Base-by-base conservation (phyloP, 768 basidiomycete species). In the Boletus coccyginus region DNA sequence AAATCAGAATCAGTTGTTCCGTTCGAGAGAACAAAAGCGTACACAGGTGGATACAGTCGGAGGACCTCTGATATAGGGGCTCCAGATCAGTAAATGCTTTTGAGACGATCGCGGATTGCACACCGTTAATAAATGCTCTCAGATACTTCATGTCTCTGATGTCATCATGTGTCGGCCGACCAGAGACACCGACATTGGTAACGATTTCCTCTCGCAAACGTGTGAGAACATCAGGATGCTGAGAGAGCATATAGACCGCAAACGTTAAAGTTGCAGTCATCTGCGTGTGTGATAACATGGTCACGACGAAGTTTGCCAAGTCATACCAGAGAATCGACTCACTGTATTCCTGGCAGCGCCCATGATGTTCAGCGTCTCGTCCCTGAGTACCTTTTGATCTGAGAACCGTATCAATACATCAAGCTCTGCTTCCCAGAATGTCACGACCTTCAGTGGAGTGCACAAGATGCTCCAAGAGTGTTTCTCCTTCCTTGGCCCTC, bases 101-200 rank as follows among this genome's bases (percentile, higher is more conserved):
- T 3, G n/a, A 27, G 27, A 42, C 14, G 14, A 33, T 41, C 32
- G 21, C 10, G 43, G 39, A 10, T 43, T 5, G 48, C 71, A 13
- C 21, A 84, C 85, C 85, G 58, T 87, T 86, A 47, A 87, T 78
- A 24, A 87, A 82, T 1, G 86, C 86, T 27, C 83, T 74, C 14
- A 87, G 67, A 58, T 80, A 87, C 65, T 82, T 85, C 81, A 87
- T 83, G 5, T 82, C 81, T 31, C 74, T 74, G 60, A 87, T 78
- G 58, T 84, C 80, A 43, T 83, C 80, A 50, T 78, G 79, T 3
- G 78, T 77, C 5, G 84, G 86, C 12, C 77, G 72, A 1, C 74
- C 73, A 1, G 71, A 73, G 1, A 71, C 65, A 0, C 86, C 85
- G 8, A 87, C 75, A 39, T 77, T 78, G 33, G 67, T 64, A 7